Percentiles rank a stretch among this genome's conserved stretches.
Evolutionary conservation across 495 filamentous ascomycete genomes (phyloP).

Genomic region (Aspergillus nidulans): DNA sequence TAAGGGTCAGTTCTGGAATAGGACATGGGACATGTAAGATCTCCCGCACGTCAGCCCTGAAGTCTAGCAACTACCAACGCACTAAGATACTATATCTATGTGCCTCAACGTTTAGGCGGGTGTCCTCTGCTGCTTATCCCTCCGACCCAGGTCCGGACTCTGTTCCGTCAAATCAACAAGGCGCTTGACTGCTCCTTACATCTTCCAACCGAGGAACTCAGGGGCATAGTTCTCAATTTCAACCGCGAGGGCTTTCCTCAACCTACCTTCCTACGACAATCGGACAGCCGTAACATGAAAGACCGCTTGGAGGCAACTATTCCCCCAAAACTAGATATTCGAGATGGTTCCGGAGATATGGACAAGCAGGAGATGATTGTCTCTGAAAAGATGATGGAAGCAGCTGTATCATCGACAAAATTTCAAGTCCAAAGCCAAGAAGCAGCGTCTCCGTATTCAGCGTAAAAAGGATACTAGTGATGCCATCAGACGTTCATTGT

Average conservation of each 20-base stretch:
- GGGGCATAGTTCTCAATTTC: conserved; percentile 56
- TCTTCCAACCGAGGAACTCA: conserved; percentile 44
- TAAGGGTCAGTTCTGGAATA: conserved; percentile 50
- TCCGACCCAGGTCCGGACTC: conserved; percentile 52
- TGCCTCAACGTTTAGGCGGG: conserved; percentile 35
- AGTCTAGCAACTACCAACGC: neutral
- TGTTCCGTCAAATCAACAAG: conserved; percentile 57
- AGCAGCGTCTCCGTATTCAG: conserved; percentile 42
- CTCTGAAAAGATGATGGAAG: conserved; percentile 47
- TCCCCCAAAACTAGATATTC: conserved; percentile 13
- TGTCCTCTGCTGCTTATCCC: conserved; percentile 62
- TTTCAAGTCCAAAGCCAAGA: conserved; percentile 45
- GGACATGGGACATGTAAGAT: conserved; percentile 73
- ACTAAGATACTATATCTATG: conserved; percentile 62
- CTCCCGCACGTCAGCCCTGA: neutral
- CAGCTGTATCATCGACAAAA: conserved; percentile 38
- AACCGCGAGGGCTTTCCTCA: conserved; percentile 48
- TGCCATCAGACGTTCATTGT: conserved; percentile 57
- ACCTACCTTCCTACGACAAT: conserved; percentile 62
- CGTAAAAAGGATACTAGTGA: conserved; percentile 42
- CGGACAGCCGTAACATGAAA: conserved; percentile 29
- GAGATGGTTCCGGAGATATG: conserved; percentile 17
- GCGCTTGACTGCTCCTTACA: conserved; percentile 40
- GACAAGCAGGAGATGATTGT: conserved; percentile 29
- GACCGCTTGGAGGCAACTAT: conserved; percentile 32